Base-by-base conservation (phyloP, 2,329 filamentous ascomycete genomes). In the Cladorrhinum sp. region DNA sequence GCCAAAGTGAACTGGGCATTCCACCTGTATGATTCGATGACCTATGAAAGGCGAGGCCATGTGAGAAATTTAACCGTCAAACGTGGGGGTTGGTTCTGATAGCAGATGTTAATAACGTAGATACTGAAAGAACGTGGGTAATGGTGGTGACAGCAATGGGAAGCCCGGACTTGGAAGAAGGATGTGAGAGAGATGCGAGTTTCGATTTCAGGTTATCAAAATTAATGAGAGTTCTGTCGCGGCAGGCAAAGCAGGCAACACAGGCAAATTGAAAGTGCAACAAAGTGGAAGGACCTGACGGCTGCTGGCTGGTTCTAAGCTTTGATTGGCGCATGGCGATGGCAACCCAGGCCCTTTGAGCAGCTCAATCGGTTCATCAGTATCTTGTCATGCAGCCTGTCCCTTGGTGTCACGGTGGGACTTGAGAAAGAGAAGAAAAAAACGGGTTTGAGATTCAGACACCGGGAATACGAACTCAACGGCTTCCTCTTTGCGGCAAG, bases 21-120 rank as follows among this genome's bases (percentile, higher is more conserved):
- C n/a, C 6, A 32, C 6, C 29, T 20, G n/a, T 4, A 41, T 6
- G 41, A 22, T 36, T 45, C 7, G 41, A 45, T 45, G 41, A 2
- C 18, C 18, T 7, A 41, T 41, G 36, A 41, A n/a, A 13, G 36
- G 16, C 16, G 41, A 45, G n/a, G 16, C 16, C 13, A 25, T 20
- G 22, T 50, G 49, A 50, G 49, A 24, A 50, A 50, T 24, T 50
- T 50, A 24, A 27, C 38, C 38, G 38, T 49, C 38, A 13, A 38
- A 24, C 53, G 53, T 56, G 53, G 53, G 53, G 53, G 36, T 49
- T 41, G 22, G 2, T 22, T 25, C 32, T 56, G 53, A 56, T 56
- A 56, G 25, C 25, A 36, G 23, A 56, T 41, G 6, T 32, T 6
- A 32, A 13, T 32, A 32, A 32, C 29, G 29, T 7, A 6, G 6